Percentiles rank a stretch among this genome's conserved stretches.
These are phyloP conservation scores for Dentipellis sp. DNA, from an alignment of 768 basidiomycete species.

Conservation along the genomic window DNA sequence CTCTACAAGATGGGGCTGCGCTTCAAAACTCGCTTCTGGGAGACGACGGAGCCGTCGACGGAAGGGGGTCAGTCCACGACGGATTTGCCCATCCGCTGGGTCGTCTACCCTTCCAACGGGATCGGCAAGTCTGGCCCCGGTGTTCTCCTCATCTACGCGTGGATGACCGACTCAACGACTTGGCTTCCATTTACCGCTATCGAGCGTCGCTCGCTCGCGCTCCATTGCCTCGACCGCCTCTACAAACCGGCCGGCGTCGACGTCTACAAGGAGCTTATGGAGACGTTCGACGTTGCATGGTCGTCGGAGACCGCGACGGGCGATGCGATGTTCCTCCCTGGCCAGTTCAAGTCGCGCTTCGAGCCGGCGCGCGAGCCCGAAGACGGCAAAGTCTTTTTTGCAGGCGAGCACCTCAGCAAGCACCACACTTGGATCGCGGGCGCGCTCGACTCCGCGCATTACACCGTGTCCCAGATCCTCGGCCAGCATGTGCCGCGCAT, in stretches of 20 bases:
- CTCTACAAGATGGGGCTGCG: constrained; percentile 17
- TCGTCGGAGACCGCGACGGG: constrained; percentile 17
- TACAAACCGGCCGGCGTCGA: background rate
- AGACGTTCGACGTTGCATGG: constrained; percentile 12
- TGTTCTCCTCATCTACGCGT: constrained; percentile 20
- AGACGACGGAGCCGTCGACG: constrained; percentile 2
- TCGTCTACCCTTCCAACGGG: constrained; percentile 13
- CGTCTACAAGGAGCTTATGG: background rate
- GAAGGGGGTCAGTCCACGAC: constrained; percentile 14
- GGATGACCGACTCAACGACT: constrained; percentile 18
- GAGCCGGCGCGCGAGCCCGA: constrained; percentile 14
- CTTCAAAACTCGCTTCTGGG: constrained; percentile 16
- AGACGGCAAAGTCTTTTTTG: constrained; percentile 15
- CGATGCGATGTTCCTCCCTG: constrained; percentile 22
- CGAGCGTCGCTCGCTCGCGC: background rate
- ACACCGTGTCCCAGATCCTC: constrained; percentile 5
- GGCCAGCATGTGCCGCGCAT: background rate
- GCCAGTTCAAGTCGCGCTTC: constrained; percentile 17
- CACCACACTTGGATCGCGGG: constrained; percentile 23
- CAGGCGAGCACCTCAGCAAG: constrained; percentile 18
- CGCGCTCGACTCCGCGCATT: constrained; percentile 13
- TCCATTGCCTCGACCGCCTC: background rate
- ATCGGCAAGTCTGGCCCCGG: constrained; percentile 16
- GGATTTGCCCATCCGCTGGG: constrained; percentile 14
- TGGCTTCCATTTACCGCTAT: constrained; percentile 15